phyloP scores from a whole-genome alignment of 495 filamentous ascomycete genomes.

The Xylaria curta region DNA sequence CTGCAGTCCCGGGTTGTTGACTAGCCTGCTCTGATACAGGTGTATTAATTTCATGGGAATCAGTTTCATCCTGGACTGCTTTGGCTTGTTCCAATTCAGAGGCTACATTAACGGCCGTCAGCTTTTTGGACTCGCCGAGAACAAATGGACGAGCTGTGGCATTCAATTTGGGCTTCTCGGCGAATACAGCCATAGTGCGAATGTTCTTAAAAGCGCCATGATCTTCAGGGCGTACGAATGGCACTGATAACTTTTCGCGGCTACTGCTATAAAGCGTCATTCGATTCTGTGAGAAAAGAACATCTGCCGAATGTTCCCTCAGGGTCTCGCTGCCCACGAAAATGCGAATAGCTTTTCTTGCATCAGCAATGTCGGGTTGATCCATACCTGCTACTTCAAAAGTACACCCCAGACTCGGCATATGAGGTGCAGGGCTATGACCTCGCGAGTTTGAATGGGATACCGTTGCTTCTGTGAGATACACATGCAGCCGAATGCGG shows the following conservation, averaged over 20 bases:
- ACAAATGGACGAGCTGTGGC: constrained; percentile 58
- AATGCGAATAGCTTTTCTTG: constrained; percentile 70
- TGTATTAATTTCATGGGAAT: constrained; percentile 30
- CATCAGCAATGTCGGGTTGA: constrained; percentile 47
- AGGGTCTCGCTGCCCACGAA: constrained; percentile 89
- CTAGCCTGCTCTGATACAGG: constrained; percentile 42
- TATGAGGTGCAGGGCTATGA: constrained; percentile 74
- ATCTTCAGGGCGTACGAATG: constrained; percentile 91
- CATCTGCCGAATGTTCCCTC: constrained; percentile 85
- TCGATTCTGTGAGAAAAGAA: constrained; percentile 89
- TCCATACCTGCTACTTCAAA: constrained; percentile 73
- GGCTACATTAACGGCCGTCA: constrained; percentile 29
- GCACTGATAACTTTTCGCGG: constrained; percentile 86
- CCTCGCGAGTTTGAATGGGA: constrained; percentile 75
- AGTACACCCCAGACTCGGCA: constrained; percentile 77
- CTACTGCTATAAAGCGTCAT: constrained; percentile 87
- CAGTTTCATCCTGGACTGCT: constrained; percentile 30
- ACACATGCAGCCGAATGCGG: constrained; percentile 78
- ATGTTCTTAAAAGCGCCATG: constrained; percentile 80
- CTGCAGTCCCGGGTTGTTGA: constrained; percentile 40
- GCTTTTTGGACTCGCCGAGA: constrained; percentile 42
- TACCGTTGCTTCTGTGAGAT: constrained; percentile 88
- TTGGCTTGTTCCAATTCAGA: constrained; percentile 29
- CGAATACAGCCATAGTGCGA: constrained; percentile 61
- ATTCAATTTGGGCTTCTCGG: constrained; percentile 56